Conservation (phyloP, 306 rosid genomes). For the Purshia tridentata region DNA sequence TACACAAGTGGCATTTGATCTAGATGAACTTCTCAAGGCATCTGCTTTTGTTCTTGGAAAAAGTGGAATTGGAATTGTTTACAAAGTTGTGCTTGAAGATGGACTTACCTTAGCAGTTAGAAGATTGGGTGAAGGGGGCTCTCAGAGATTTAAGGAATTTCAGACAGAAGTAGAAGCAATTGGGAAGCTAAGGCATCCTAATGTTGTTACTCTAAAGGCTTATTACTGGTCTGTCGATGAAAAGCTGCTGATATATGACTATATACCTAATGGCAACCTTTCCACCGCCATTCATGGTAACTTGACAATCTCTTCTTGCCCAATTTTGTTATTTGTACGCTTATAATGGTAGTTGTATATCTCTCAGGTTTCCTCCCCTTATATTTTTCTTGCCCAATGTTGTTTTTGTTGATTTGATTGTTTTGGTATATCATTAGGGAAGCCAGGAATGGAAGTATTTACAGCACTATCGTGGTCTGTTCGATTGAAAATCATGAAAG, state of each 20-base stretch:
- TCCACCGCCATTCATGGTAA: slow-evolving; percentile 85
- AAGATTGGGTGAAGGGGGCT: slow-evolving; percentile 97
- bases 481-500: slow-evolving; percentile 75
- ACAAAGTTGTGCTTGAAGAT: slow-evolving; percentile 95
- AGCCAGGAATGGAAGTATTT: slow-evolving; percentile 60
- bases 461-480: slow-evolving; percentile 63
- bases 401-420: slow-evolving; percentile 29
- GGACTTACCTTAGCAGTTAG: slow-evolving; percentile 89
- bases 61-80: slow-evolving; percentile 93
- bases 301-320: slow-evolving; percentile 10
- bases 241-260: slow-evolving; percentile 91
- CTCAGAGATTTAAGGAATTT: slow-evolving; percentile 94
- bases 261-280: slow-evolving; percentile 92
- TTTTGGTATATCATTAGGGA: slow-evolving; percentile 51
- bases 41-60: slow-evolving; percentile 96
- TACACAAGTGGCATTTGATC: slow-evolving; percentile 73
- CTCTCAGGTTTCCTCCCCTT: neutral
- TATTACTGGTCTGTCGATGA: slow-evolving; percentile 99
- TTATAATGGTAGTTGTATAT: neutral
- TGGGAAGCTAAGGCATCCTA: slow-evolving; percentile 91
- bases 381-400: neutral
- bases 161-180: slow-evolving; percentile 98
- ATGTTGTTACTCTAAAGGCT: slow-evolving; percentile 76
- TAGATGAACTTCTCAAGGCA: slow-evolving; percentile 98
- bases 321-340: neutral